Evolutionary conservation across 106 monocot genomes (phyloP), one percentile per base, ranked within the genome.

Genomic region (Dendrobium officinale): DNA sequence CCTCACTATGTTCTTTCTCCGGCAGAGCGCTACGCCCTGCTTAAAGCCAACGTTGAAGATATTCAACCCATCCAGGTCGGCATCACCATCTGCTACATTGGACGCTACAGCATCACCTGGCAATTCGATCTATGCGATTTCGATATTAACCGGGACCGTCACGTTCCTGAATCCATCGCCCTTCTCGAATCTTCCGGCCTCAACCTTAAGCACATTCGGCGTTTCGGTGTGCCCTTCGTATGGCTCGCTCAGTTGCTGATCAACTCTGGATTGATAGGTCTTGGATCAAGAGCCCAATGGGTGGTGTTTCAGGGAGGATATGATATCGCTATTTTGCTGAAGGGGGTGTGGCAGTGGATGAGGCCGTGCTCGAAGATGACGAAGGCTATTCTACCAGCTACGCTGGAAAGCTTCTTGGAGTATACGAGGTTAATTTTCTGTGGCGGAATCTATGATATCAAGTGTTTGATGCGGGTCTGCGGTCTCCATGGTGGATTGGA

Each of bases 111-210:
- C 74, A 16, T 47, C 26, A 49, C 49, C 3, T 76, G 76, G 76
- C 48, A 76, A 7, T 76, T 76, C 76, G 27, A 76, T 13, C 22
- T 76, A 1, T 16, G 76, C 22, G 76, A 76, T 13, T 76, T 76
- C 26, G 76, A 76, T 47, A 4, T 76, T 22, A 6, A 3, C 48
- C 1, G 4, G 0, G 19, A 76, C 26, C 76, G 22, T 5, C 26
- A 20, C 48, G 76, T 7, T 9, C 44, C 19, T 0, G 48, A 44
- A 1, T 76, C 76, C 76, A 48, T 76, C 47, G 11, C 19, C 20
- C 20, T 76, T 3, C 76, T 76, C 10, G 26, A 24, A 2, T 44
- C 44, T 20, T 6, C 48, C 2, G 76, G 76, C 76, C 19, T 76
- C 9, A 17, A 24, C 47, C 20, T 76, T 5, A 10, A 24, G 2